Percentiles rank a stretch among this genome's conserved stretches.
These are phyloP conservation scores for Flaveria brownii DNA, from an alignment of 129 eudicot genomes.

Conservation along the genomic window DNA sequence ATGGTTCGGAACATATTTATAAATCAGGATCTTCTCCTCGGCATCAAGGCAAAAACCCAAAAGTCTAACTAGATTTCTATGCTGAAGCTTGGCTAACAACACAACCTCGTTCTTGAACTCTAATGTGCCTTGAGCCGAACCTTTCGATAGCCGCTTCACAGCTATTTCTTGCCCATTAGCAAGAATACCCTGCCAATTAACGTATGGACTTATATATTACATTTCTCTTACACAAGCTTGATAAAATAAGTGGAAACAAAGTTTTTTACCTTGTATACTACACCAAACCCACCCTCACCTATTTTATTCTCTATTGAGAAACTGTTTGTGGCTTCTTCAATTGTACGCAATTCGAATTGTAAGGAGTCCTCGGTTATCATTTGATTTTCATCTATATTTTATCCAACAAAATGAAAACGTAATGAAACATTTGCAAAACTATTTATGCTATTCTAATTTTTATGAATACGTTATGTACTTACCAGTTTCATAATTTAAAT, in stretches of 20 bases:
- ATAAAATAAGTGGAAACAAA: too few relatives aligned
- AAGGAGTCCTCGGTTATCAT: constrained; percentile 29
- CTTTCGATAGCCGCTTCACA: constrained; percentile 28
- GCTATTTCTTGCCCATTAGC: constrained; percentile 23
- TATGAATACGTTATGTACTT: background rate
- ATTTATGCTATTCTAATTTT: too few relatives aligned
- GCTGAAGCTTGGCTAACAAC: constrained; percentile 29
- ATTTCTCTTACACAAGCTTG: too few relatives aligned
- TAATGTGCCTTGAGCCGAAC: constrained; percentile 28
- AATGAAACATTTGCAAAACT: background rate
- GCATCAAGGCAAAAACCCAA: constrained; percentile 28
- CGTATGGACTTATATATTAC: too few relatives aligned
- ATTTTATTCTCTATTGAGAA: constrained; percentile 36
- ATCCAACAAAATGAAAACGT: background rate
- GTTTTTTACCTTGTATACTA: constrained; percentile 20
- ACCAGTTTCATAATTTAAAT: constrained; percentile 23
- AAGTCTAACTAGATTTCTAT: constrained; percentile 32
- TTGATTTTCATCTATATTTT: constrained; percentile 21
- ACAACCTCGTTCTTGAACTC: constrained; percentile 34
- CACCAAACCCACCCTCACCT: constrained; percentile 53
- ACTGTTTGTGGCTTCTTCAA: constrained; percentile 37
- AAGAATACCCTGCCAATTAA: constrained; percentile 15
- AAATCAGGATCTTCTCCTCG: constrained; percentile 27
- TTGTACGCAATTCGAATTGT: constrained; percentile 28
- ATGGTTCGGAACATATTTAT: constrained; percentile 25